Conservation (phyloP, 1,284 basidiomycete species). For the Ustilago loliicola region DNA sequence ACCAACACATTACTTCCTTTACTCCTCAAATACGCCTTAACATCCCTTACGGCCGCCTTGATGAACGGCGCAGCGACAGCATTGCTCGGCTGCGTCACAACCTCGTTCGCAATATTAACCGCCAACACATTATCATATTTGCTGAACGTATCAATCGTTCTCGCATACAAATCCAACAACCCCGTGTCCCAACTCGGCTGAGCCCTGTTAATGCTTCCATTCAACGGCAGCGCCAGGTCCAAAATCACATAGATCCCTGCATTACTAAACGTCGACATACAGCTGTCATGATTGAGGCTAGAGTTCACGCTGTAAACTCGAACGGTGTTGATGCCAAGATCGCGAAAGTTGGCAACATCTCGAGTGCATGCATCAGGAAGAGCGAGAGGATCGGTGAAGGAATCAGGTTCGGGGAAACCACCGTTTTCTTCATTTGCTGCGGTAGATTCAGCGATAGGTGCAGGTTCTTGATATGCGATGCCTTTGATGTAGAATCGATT, state of each 20-base stretch:
- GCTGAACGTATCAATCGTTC: constrained; percentile 81
- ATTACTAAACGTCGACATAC: constrained; percentile 82
- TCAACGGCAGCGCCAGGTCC: constrained; percentile 85
- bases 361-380: constrained; percentile 79
- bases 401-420: constrained; percentile 79
- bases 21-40: constrained; percentile 81
- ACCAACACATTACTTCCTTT: constrained; percentile 78
- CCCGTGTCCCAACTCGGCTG: constrained; percentile 85
- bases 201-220: constrained; percentile 85
- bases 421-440: constrained; percentile 73
- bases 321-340: constrained; percentile 75
- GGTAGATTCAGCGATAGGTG: constrained; percentile 73
- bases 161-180: constrained; percentile 82
- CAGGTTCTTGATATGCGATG: constrained; percentile 89
- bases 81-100: constrained; percentile 76
- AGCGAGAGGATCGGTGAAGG: constrained; percentile 80
- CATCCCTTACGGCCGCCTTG: constrained; percentile 90
- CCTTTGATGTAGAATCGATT: constrained; percentile 90
- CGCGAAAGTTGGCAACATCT: constrained; percentile 81
- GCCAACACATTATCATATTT: constrained; percentile 65
- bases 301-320: constrained; percentile 81
- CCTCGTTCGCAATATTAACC: constrained; percentile 91
- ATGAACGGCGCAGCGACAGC: constrained; percentile 83
- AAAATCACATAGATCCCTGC: constrained; percentile 93
- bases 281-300: constrained; percentile 83